These are phyloP conservation scores for Corymbia maculata DNA, from an alignment of 345 rosid species.

Conservation along the genomic window DNA sequence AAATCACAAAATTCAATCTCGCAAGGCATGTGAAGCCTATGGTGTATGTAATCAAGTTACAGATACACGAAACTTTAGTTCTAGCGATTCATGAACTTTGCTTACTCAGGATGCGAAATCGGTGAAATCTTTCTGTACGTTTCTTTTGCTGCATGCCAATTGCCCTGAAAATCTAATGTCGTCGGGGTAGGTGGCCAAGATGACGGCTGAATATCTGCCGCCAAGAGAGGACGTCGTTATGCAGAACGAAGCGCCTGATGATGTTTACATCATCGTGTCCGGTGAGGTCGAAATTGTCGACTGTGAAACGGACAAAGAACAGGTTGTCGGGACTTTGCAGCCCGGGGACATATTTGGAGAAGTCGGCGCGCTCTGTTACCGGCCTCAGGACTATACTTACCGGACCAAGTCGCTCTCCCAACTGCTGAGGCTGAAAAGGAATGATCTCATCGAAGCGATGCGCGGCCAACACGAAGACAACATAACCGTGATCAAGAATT, in stretches of 20 bases:
- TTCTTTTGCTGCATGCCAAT: neutral
- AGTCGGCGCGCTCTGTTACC: conserved; percentile 70
- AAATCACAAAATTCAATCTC: neutral
- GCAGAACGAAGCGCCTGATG: conserved; percentile 82
- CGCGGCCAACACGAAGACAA: conserved; percentile 60
- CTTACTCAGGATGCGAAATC: neutral
- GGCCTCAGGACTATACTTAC: conserved; percentile 58
- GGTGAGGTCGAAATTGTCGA: conserved; percentile 76
- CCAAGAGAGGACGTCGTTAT: conserved; percentile 83
- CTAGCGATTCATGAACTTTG: neutral
- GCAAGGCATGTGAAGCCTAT: neutral
- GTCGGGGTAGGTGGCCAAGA: conserved; percentile 47
- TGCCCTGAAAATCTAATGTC: neutral
- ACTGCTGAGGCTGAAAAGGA: conserved; percentile 63
- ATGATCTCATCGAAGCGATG: conserved; percentile 55
- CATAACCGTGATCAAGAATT: conserved; percentile 57
- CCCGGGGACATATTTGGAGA: conserved; percentile 84
- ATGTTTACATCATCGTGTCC: conserved; percentile 72
- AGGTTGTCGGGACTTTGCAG: conserved; percentile 40
- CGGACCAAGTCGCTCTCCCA: conserved; percentile 76
- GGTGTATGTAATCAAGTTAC: too few species aligned
- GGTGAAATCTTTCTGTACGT: neutral
- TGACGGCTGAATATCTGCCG: conserved; percentile 91
- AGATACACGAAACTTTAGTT: neutral
- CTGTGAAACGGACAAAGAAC: conserved; percentile 47